Evolutionary conservation across 139 green algal genomes (phyloP).

Genomic region (Auxenochlorella pyrenoidosa): DNA sequence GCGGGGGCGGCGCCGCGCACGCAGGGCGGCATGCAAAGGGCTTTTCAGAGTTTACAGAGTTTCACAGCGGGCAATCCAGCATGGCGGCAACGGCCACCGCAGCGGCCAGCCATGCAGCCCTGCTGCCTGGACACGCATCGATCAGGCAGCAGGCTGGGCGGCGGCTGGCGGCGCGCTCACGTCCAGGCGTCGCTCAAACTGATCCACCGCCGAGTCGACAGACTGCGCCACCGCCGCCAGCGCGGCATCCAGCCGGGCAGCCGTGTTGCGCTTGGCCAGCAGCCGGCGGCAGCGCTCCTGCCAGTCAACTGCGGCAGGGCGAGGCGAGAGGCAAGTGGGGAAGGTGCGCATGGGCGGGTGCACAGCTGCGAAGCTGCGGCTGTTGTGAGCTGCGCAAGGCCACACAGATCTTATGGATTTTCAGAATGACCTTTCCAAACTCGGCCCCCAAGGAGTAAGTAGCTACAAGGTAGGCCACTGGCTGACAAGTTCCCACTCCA

Average conservation of each 20-base stretch:
- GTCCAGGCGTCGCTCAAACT: constrained; percentile 59
- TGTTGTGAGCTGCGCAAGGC: too few species aligned
- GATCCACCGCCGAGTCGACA: constrained; percentile 51
- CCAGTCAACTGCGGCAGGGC: constrained; percentile 24
- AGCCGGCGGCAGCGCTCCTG: constrained; percentile 28
- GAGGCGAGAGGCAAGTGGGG: not conserved
- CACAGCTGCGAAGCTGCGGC: not conserved
- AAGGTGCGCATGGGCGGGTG: not conserved
- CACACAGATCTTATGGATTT: too few species aligned
- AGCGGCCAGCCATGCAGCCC: not conserved
- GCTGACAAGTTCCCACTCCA: too few species aligned
- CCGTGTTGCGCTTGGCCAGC: constrained; percentile 47
- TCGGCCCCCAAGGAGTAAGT: too few species aligned
- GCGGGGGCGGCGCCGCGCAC: not conserved
- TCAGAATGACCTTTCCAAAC: too few species aligned
- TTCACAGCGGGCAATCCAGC: too few species aligned
- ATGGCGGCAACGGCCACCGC: too few species aligned
- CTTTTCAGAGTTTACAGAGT: too few species aligned
- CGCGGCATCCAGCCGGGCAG: constrained; percentile 35
- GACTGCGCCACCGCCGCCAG: constrained; percentile 31
- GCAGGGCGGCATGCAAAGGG: too few species aligned
- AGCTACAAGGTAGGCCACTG: too few species aligned
- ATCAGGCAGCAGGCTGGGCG: too few species aligned
- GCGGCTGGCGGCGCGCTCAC: too few species aligned
- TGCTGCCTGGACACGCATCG: constrained; percentile 28